phyloP scores from a whole-genome alignment of 2,329 filamentous ascomycete species.

The Teratosphaeriaceae sp. region DNA sequence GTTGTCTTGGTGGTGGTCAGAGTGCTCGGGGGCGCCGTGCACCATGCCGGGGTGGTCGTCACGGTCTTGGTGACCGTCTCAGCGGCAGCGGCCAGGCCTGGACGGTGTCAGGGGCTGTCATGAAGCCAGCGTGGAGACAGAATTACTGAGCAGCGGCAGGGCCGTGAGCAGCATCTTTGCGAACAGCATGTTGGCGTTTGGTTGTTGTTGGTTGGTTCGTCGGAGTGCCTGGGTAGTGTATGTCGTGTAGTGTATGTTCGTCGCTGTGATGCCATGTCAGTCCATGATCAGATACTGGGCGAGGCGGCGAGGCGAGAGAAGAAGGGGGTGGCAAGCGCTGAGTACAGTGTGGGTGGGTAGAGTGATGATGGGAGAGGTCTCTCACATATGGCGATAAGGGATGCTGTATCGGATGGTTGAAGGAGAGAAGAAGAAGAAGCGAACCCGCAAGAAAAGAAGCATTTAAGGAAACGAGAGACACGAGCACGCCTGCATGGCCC shows the following conservation, averaged over 20 bases:
- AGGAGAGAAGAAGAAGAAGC: background rate
- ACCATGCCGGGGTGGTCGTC: background rate
- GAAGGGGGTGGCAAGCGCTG: background rate
- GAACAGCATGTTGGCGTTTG: no score
- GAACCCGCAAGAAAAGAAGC: background rate
- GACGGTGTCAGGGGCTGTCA: background rate
- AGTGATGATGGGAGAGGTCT: background rate
- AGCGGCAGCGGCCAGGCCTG: background rate
- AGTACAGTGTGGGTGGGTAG: no score
- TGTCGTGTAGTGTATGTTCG: constrained; percentile 1
- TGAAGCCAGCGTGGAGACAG: no score
- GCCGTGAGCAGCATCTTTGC: background rate
- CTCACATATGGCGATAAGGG: no score
- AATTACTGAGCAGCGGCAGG: background rate
- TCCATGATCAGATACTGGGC: background rate
- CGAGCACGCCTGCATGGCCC: no score
- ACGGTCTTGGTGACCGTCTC: background rate
- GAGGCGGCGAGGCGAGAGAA: background rate
- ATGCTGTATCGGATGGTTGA: background rate
- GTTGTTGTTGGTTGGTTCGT: background rate
- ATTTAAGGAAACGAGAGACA: background rate
- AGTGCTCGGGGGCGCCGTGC: background rate
- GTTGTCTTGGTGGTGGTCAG: background rate
- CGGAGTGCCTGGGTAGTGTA: background rate
- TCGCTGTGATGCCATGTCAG: background rate